Evolutionary conservation across 2,329 filamentous ascomycete species (phyloP), one percentile per base, ranked within the genome.

Genomic region (Penicillium sp.): DNA sequence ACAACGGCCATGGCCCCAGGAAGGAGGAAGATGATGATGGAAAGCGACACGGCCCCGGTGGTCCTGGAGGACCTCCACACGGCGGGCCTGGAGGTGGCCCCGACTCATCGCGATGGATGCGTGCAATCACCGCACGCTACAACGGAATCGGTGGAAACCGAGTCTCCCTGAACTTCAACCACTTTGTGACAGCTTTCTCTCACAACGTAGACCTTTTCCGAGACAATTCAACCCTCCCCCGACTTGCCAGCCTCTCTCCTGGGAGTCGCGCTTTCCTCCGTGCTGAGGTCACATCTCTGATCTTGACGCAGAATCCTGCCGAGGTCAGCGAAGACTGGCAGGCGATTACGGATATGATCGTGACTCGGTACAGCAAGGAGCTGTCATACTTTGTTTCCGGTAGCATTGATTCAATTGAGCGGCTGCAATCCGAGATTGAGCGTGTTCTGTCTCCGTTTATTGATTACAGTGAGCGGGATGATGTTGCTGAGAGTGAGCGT

Each of bases 301-400:
- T 82, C 1, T 61, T 73, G 31, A 62, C 56, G 9, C 65, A 73
- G 12, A 70, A 73, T 13, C 61, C 49, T 64, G 61, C 25, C 61
- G 66, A 19, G 68, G 15, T 49, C 8, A 61, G 63, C 3, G 67
- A 83, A 27, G 76, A 90, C 65, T 92, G 89, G 89, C 89, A 91
- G 68, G 80, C 75, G 0, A 76, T 89, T 1, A 79, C 82, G 0
- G 89, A 93, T 64, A 81, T 89, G 78, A 76, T 92, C 4, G 78
- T 90, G 4, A 70, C 78, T 5, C 81, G 89, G 1, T 91, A 88
- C 65, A 80, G 81, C 4, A 75, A 82, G 33, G 78, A 85, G 25
- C 73, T 92, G 29, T 66, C 71, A 8, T 73, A 73, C 43, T 61
- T 77, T 13, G 60, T 61, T 1, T 75, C 74, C 3, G 68, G 65